Conservation (phyloP, 2,329 filamentous ascomycete species). For the Fusarium neocosmosporiellum region DNA sequence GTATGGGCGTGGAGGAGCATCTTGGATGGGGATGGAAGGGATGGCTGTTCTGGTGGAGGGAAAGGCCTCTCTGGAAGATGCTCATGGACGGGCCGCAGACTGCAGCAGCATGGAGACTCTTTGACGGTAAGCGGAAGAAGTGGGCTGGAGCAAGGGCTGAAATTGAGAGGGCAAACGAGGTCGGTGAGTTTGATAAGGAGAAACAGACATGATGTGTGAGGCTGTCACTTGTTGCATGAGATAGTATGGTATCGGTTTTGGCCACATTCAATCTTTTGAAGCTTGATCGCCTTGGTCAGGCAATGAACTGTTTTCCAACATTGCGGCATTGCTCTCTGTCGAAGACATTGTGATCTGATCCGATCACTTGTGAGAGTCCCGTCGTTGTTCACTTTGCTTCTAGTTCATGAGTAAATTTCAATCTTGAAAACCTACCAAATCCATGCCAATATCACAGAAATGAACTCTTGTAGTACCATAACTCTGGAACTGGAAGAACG, state of each 20-base stretch:
- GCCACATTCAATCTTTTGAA: neutral
- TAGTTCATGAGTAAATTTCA: neutral
- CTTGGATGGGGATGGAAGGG: conserved; percentile 54
- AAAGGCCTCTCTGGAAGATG: conserved; percentile 52
- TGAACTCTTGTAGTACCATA: neutral
- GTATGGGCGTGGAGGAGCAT: conserved; percentile 53
- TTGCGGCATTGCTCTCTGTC: neutral
- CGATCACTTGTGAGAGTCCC: neutral
- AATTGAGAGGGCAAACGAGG: neutral
- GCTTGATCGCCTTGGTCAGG: neutral
- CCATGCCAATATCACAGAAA: neutral
- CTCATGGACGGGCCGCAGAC: conserved; percentile 43
- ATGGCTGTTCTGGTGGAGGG: conserved; percentile 54
- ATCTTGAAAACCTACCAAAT: neutral
- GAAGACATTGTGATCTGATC: neutral
- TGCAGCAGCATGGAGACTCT: conserved; percentile 9
- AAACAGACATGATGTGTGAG: neutral
- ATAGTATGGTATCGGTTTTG: neutral
- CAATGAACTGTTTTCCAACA: neutral
- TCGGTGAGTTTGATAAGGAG: neutral
- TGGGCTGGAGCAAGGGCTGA: neutral
- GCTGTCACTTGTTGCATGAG: neutral
- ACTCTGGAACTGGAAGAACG: neutral
- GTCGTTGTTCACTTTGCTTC: neutral
- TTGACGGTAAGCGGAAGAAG: neutral